Percentiles rank a stretch among this genome's conserved stretches.
These are phyloP conservation scores for Dysphania ambrosioides DNA, from an alignment of 148 eudicot genomes.

Conservation along the genomic window DNA sequence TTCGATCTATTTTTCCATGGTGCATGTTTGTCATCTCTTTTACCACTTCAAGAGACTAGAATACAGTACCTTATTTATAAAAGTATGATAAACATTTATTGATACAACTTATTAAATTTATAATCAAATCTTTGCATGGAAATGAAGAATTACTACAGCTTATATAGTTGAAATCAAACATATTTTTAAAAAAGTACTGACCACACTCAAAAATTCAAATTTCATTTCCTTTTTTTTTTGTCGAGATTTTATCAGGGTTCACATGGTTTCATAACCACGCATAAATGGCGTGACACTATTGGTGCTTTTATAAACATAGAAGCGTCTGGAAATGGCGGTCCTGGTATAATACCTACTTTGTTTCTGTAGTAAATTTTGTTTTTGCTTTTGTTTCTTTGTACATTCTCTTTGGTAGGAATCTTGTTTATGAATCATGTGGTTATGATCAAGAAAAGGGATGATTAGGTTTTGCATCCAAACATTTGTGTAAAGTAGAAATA, in stretches of 20 bases:
- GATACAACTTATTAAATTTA: neutral
- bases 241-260: slow-evolving; percentile 58
- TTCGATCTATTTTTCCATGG: neutral
- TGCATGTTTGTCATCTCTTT: neutral
- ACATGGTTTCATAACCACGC: slow-evolving; percentile 91
- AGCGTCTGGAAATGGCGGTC: slow-evolving; percentile 93
- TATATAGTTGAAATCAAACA: neutral
- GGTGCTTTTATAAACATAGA: slow-evolving; percentile 93
- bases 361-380: no score
- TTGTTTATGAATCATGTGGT: no score
- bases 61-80: neutral
- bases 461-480: neutral
- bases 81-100: neutral
- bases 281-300: slow-evolving; percentile 78
- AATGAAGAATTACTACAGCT: neutral
- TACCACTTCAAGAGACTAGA: neutral
- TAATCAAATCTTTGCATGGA: neutral
- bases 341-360: slow-evolving; percentile 62
- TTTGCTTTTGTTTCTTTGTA: no score
- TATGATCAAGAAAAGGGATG: neutral
- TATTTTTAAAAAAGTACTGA: neutral
- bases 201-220: neutral
- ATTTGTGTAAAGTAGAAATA: neutral
- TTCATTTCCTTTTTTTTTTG: neutral
- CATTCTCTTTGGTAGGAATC: no score